Percentiles rank a stretch among this genome's conserved stretches.
Conservation (phyloP, 352 stramenopile genomes). For the Paralagenidium karlingii region DNA sequence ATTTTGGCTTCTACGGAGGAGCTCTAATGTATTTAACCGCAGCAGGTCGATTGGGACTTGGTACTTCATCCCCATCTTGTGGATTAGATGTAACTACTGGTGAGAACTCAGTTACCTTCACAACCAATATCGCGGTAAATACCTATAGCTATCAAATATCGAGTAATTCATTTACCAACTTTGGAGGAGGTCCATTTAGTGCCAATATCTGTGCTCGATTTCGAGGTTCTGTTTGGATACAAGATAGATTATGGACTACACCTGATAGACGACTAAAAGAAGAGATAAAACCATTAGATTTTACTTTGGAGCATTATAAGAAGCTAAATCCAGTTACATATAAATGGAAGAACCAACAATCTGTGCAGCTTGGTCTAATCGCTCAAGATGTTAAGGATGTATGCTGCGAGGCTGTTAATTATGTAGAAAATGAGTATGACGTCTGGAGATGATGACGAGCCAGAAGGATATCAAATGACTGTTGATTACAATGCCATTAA, state of each 20-base stretch:
- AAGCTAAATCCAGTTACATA: slow-evolving; percentile 1
- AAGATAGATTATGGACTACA: background rate
- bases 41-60: no score
- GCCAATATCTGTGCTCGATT: no score
- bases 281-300: background rate
- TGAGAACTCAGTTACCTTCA: no score
- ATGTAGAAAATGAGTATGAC: background rate
- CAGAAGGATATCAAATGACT: slow-evolving; percentile 1
- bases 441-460: background rate
- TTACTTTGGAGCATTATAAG: background rate
- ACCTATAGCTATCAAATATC: no score
- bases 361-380: background rate
- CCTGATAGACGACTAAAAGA: slow-evolving; percentile 1
- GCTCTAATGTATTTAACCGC: no score
- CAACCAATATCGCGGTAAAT: no score
- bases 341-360: background rate
- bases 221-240: no score
- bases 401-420: background rate
- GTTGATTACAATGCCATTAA: slow-evolving; percentile 4
- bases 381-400: slow-evolving; percentile 2
- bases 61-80: no score
- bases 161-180: no score
- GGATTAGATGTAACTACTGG: no score
- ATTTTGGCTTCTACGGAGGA: no score
- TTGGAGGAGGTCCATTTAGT: no score